Evolutionary conservation across 225 moss, liverwort and hornwort genomes (phyloP).

Genomic region (Polytrichum formosum): DNA sequence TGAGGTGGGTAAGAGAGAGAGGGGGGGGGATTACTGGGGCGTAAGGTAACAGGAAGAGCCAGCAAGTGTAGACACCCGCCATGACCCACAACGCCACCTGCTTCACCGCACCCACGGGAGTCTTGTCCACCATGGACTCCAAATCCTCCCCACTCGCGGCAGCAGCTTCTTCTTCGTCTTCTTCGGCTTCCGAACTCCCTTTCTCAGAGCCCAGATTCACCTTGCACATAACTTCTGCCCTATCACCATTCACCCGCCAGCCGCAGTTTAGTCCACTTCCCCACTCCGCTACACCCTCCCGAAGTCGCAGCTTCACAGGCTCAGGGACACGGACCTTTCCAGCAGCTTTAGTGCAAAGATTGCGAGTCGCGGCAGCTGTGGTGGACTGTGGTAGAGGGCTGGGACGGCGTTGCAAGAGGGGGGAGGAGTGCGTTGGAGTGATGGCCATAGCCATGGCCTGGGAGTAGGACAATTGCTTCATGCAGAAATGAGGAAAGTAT

Average conservation of each 20-base stretch:
- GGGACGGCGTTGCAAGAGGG: too few relatives aligned
- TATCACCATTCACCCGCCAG: not conserved
- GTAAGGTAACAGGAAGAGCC: constrained; percentile 82
- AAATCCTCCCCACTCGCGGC: not conserved
- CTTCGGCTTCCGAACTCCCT: not conserved
- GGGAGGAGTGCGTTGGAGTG: too few relatives aligned
- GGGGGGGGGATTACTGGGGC: constrained; percentile 65
- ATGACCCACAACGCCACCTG: constrained; percentile 67
- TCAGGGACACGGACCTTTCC: too few relatives aligned
- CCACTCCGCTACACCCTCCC: not conserved
- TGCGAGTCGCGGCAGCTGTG: too few relatives aligned
- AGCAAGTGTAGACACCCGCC: constrained; percentile 66
- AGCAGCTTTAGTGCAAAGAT: too few relatives aligned
- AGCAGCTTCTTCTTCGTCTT: not conserved
- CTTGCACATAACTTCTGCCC: constrained; percentile 16
- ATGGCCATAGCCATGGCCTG: too few relatives aligned
- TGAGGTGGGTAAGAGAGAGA: not conserved
- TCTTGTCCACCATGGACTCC: constrained; percentile 16
- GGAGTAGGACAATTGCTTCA: too few relatives aligned
- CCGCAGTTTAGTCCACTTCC: not conserved
- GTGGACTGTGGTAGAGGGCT: too few relatives aligned
- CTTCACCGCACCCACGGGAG: constrained; percentile 28
- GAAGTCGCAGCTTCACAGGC: too few relatives aligned
- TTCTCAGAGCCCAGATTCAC: constrained; percentile 23
- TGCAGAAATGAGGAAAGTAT: too few relatives aligned